Conservation (phyloP, 495 filamentous ascomycete genomes). For the Cairneyella variabilis region DNA sequence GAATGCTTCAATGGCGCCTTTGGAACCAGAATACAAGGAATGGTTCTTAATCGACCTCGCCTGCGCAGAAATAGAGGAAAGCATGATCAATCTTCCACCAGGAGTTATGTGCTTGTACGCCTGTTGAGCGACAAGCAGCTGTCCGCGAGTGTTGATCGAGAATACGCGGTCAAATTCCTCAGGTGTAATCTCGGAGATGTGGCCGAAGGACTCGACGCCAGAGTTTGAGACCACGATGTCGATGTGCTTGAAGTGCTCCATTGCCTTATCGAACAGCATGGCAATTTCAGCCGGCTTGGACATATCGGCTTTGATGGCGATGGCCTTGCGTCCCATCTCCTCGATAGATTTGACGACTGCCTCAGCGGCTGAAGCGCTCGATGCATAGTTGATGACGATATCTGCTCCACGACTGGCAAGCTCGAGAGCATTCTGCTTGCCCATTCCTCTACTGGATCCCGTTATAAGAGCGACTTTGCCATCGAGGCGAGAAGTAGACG, state of each 20-base stretch:
- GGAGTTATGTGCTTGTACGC: conserved; percentile 65
- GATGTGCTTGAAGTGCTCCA: conserved; percentile 62
- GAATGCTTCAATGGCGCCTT: conserved; percentile 75
- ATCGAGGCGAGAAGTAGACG: not conserved
- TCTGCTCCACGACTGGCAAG: conserved; percentile 68
- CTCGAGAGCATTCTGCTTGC: conserved; percentile 70
- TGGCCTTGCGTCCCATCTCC: conserved; percentile 48
- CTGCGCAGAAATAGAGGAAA: conserved; percentile 50
- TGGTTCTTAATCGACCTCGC: conserved; percentile 38
- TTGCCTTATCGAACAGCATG: conserved; percentile 58
- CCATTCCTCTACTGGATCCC: conserved; percentile 69
- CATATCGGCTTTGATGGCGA: conserved; percentile 74
- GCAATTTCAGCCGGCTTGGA: conserved; percentile 61
- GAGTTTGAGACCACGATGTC: conserved; percentile 74
- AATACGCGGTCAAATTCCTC: conserved; percentile 76
- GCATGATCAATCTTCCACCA: conserved; percentile 65
- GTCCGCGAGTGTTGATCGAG: conserved; percentile 69
- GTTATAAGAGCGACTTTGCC: conserved; percentile 69
- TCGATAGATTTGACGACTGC: conserved; percentile 61
- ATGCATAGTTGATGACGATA: conserved; percentile 76
- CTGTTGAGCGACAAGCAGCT: conserved; percentile 81
- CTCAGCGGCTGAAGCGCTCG: conserved; percentile 56
- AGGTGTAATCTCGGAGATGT: conserved; percentile 65
- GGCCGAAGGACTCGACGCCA: conserved; percentile 59
- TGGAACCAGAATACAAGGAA: conserved; percentile 70